Base-by-base conservation (phyloP, 1,284 basidiomycete species). In the Melanopsichium pennsylvanicum region DNA sequence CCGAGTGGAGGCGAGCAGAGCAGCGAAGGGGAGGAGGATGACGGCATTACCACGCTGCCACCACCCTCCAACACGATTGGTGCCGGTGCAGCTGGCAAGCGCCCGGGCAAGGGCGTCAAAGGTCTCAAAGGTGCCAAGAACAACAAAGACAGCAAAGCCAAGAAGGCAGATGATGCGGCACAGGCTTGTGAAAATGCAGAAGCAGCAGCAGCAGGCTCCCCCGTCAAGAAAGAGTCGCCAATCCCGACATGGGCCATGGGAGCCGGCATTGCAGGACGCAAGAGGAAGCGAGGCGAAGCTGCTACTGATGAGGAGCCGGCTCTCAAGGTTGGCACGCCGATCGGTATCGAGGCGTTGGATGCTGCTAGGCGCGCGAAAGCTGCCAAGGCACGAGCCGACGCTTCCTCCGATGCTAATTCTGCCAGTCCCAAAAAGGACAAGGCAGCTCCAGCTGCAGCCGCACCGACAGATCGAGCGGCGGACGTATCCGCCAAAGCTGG, bases 191-290 rank as follows among this genome's bases (percentile, higher is more conserved):
- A 27, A 2, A 43, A 33, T 22, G 51, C 45, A 16, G 47, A 33
- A 19, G 51, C 45, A 16, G 79, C 81, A n/a, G 75, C 82, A 32
- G 84, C 85, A 42, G 25, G 40, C 23, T 83, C 83, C 35, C 86
- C 86, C 1, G 41, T 61, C 15, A 90, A 90, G 86, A 89, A 89
- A 33, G 88, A 88, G 36, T 66, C 61, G 79, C 90, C 90, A 7
- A 49, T 58, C 21, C 63, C 70, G 18, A 84, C 50, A 6, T 72
- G 69, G 72, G 60, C 68, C 4, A 50, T 58, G 40, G 68, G 61
- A 8, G 71, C 57, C 29, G 74, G 74, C 2, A 36, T 72, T 34
- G 72, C 74, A 11, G 62, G 69, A 16, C 59, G 75, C 16, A 78
- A 78, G 59, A 58, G 75, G 29, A 78, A 78, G 43, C 55, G 74